A percentile compares a stretch with the other conserved stretches of the same genome.
phyloP scores from a whole-genome alignment of 169 alveolate species.

The Miamiensis avidus region DNA sequence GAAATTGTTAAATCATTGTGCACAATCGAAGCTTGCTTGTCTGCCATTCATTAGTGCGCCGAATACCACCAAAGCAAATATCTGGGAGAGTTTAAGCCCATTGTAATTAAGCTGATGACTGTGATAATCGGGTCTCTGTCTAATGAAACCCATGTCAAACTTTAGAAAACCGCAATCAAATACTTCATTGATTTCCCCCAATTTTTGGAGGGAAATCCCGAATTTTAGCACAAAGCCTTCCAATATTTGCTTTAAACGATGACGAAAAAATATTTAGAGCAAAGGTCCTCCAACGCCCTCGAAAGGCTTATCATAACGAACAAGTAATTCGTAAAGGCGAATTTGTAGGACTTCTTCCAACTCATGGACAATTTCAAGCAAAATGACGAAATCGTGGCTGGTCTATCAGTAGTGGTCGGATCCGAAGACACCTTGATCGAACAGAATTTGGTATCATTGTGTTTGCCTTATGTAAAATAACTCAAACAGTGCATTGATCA shows the following conservation, averaged over 20 bases:
- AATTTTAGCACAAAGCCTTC: not conserved
- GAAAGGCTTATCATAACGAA: no score
- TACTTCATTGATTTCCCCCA: not conserved
- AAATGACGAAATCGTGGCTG: not conserved
- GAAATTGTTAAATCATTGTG: no score
- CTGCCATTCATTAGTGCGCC: no score
- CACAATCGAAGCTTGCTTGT: no score
- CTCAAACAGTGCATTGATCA: no score
- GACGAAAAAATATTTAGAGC: not conserved
- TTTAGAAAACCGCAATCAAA: not conserved
- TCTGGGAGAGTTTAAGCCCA: no score
- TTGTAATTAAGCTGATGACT: no score
- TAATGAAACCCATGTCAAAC: no score
- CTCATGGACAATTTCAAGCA: not conserved
- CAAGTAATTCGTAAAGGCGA: not conserved
- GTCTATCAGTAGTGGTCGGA: not conserved
- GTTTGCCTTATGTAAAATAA: not conserved
- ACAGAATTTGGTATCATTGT: not conserved
- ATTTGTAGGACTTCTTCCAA: no score
- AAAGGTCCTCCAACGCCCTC: not conserved
- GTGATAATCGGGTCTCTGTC: no score
- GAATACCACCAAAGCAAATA: no score
- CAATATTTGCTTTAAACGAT: not conserved
- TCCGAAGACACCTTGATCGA: not conserved
- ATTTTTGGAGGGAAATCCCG: not conserved